A percentile compares a stretch with the other conserved stretches of the same genome.
Conservation (phyloP, 352 stramenopile genomes). For the Aphanomyces astaci region DNA sequence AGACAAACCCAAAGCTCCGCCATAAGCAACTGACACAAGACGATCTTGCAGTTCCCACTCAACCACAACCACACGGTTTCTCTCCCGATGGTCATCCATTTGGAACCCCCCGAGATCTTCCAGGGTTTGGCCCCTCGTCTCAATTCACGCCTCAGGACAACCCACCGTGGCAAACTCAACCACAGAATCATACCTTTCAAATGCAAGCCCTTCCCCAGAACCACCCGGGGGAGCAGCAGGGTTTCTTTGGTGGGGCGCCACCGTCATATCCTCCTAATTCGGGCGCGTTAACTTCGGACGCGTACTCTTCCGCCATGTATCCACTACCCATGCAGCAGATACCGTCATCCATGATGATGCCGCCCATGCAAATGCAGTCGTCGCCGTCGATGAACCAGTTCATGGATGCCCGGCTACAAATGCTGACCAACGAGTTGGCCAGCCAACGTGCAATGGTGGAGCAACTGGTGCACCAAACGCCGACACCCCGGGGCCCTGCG, state of each 20-base stretch:
- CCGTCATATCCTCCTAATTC: background rate
- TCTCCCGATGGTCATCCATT: background rate
- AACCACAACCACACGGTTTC: background rate
- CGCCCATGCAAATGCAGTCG: background rate
- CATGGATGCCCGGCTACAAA: slow-evolving; percentile 17
- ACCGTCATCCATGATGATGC: background rate
- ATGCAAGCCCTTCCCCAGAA: no score
- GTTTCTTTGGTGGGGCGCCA: background rate
- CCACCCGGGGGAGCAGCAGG: background rate
- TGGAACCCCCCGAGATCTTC: background rate
- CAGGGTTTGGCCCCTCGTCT: background rate
- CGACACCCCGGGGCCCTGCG: background rate
- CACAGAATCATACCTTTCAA: no score
- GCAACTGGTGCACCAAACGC: slow-evolving; percentile 12
- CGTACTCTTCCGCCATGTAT: background rate
- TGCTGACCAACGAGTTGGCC: slow-evolving; percentile 3
- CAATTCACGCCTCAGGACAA: background rate
- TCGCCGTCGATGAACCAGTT: background rate
- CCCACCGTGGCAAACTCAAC: background rate
- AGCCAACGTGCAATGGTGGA: slow-evolving; percentile 16
- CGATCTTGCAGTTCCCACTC: background rate
- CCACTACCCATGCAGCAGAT: background rate
- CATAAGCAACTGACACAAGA: background rate
- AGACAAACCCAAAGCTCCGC: background rate
- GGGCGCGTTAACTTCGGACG: background rate